Evolutionary conservation across 2,329 filamentous ascomycete species (phyloP), one percentile per base, ranked within the genome.

Genomic region (Sporothrix mexicana): DNA sequence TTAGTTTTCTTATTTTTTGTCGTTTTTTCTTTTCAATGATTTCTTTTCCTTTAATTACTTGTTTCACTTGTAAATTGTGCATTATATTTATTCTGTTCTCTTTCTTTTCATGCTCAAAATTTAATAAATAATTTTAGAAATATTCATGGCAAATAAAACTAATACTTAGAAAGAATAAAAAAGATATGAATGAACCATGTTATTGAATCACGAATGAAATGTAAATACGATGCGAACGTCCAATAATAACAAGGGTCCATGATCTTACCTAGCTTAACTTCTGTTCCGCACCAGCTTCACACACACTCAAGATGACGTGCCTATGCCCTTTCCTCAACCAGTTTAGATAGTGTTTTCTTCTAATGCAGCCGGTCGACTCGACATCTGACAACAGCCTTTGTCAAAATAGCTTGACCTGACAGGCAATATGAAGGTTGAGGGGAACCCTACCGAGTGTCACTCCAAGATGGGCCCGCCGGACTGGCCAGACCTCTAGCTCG

Each of bases 401-500:
- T 47, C 17, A 13, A 57, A 15, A 5, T 13, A 9, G 55, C 55
- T 30, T 57, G 55, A 13, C 55, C 4, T 17, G 25, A 59, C 8
- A 7, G n/a, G n/a, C 23, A 20, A 23, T 20, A 20, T 59, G 25
- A 17, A 36, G 25, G 7, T 2, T 53, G 15, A 9, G 51, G n/a
- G n/a, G n/a, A 53, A 23, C 1, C 3, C 51, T 23, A 10, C 12
- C 23, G n/a, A 23, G 51, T 51, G 47, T 51, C n/a, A 36, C 30
- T 36, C 30, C 30, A 36, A 36, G 47, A 17, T 17, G 47, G 5
- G 13, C 47, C 2, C 13, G n/a, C 51, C 51, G n/a, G 45, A 6
- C 20, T 68, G 64, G 64, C 64, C 64, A 55, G 67, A 20, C 61
- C 61, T 25, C 23, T 12, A 47, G 41, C 41, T 64, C 10, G 17